Base-by-base conservation (phyloP, 1,139 yeast species). In the Pichiaceae sp. region DNA sequence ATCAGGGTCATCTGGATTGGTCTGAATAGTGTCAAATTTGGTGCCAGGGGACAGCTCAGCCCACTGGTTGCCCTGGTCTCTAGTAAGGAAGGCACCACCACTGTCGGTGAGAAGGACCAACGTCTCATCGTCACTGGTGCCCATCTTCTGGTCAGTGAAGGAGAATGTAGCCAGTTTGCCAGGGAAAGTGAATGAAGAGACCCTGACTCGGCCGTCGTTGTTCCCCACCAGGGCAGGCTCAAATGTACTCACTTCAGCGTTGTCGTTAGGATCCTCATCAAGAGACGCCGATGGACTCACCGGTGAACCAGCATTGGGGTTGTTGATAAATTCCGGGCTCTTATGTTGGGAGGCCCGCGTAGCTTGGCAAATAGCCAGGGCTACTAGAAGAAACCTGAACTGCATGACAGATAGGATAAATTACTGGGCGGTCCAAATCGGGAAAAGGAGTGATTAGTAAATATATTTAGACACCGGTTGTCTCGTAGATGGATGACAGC, bases 1-100 rank as follows among this genome's bases (percentile, higher is more conserved):
- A 36, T 84, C 79, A n/a, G 78, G 70, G 47, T 70, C 69, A 42
- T 65, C 70, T 3, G 73, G 70, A 38, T 93, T 89, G 9, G 24
- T 7, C 24, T 11, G 24, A 29, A 81, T 68, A 4, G 71, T 73
- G 4, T 68, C 45, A 30, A 85, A 66, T 17, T 69, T 64, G 18
- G 71, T 78, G 11, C 60, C 35, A n/a, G 65, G 64, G 9, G 16
- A 20, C 15, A 39, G 23, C 4, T 21, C 28, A 3, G 5, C 21
- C 62, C 89, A 80, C 1, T 60, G 57, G 3, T 64, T 54, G 16
- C 97, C 97, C 33, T 91, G 94, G 58, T 87, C 78, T 50, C 76
- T 81, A 1, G 96, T 83, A 12, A 85, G 68, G 48, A 61, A 79
- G 2, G 78, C 68, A 8, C 65, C 60, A 27, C 72, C 67, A 26